These are phyloP conservation scores for Phytophthora agathidicida DNA, from an alignment of 352 stramenopile genomes.

Conservation along the genomic window DNA sequence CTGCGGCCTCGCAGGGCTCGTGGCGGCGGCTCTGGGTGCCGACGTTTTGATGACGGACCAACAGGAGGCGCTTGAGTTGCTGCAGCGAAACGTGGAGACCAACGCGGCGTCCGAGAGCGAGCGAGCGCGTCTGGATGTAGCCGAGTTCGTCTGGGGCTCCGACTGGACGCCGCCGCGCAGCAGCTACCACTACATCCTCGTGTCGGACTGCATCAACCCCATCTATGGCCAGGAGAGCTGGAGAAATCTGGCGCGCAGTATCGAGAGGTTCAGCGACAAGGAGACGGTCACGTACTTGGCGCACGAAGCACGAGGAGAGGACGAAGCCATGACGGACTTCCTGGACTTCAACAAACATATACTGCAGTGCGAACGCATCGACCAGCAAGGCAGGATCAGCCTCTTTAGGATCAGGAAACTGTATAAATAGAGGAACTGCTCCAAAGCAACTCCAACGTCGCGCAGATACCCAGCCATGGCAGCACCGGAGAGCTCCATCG, in stretches of 20 bases:
- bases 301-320: constrained; percentile 73
- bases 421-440: constrained; percentile 19
- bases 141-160: constrained; percentile 73
- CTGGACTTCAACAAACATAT: constrained; percentile 48
- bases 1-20: constrained; percentile 75
- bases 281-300: constrained; percentile 72
- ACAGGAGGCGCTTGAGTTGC: constrained; percentile 64
- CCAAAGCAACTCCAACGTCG: constrained; percentile 1
- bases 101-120: constrained; percentile 56
- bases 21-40: constrained; percentile 65
- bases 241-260: constrained; percentile 75
- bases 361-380: constrained; percentile 51
- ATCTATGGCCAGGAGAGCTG: constrained; percentile 86
- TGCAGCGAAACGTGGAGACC: constrained; percentile 57
- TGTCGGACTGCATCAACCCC: constrained; percentile 89
- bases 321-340: constrained; percentile 79
- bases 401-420: constrained; percentile 60
- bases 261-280: constrained; percentile 54
- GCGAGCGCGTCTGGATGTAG: constrained; percentile 40
- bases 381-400: constrained; percentile 43
- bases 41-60: constrained; percentile 81
- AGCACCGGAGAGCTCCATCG: constrained; percentile 16
- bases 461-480: constrained; percentile 4
- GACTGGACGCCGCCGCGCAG: constrained; percentile 27
- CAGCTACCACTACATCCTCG: constrained; percentile 67